Evolutionary conservation across 192 early-diverging fungal species (phyloP), one percentile per base, ranked within the genome.

Genomic region (Coemansia sp.): DNA sequence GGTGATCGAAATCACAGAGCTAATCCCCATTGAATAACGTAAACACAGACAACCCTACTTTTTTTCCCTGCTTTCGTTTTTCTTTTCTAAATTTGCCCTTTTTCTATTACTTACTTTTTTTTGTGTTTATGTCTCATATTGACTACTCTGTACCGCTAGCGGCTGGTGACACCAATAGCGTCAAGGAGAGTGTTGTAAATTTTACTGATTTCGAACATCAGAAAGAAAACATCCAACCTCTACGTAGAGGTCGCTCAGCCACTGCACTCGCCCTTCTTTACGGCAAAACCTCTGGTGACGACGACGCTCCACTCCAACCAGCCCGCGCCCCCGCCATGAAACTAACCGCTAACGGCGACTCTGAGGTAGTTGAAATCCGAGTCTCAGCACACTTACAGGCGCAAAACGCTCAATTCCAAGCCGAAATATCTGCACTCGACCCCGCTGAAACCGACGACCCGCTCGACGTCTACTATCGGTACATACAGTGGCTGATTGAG

Each of bases 151-250:
- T 61, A 4, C 58, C 58, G 4, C 58, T 60, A 10, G 11, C 33
- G 10, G 13, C 29, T n/a, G 8, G 36, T 36, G 13, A 34, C n/a
- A 43, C 36, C 64, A 61, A 74, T 31, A n/a, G 27, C 5, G 15
- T 33, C 8, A 71, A 49, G 4, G 57, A 62, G 31, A 31, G 24
- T 11, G 53, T 31, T 29, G 73, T 83, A 12, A 77, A 87, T 27
- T 85, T 84, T 64, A 60, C 79, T 7, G 73, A 79, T 11, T 87
- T 94, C 38, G 92, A 93, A 70, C 72, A 86, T 43, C 88, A 94
- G 58, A 92, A 92, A 70, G 92, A 94, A 76, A 94, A 94, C 79
- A 91, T 94, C 44, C 78, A 87, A 34, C 92, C 92, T 22, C 66
- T 88, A 10, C 75, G 78, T 5, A 73, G 89, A 27, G 92, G 92